phyloP scores from a whole-genome alignment of 352 stramenopile species.

The Globisporangium lucens region DNA sequence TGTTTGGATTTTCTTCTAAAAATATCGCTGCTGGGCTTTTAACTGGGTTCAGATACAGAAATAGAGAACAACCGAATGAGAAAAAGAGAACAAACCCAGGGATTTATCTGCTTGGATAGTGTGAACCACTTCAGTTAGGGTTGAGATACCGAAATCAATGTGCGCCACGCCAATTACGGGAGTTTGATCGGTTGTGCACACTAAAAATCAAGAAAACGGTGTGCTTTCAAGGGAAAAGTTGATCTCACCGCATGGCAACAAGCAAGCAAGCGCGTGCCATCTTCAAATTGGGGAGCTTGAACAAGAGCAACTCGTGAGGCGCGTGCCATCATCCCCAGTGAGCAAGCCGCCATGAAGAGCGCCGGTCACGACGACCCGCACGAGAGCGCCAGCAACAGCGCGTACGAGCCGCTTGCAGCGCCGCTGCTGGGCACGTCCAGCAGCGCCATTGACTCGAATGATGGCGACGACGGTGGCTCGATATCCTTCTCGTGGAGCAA shows the following conservation, averaged over 20 bases:
- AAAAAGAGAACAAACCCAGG: neutral
- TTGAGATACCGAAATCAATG: too few species aligned
- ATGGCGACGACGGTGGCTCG: too few species aligned
- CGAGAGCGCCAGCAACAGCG: neutral
- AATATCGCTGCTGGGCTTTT: neutral
- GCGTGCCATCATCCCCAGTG: neutral
- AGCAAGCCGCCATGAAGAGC: constrained; percentile 1
- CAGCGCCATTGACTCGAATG: neutral
- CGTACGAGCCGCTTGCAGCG: constrained; percentile 1
- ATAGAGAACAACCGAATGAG: neutral
- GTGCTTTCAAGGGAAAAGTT: too few species aligned
- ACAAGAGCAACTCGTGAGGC: neutral
- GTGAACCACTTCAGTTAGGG: neutral
- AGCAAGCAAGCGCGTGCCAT: constrained; percentile 3
- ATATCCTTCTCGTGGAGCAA: constrained; percentile 44
- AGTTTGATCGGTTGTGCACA: too few species aligned
- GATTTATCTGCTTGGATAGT: neutral
- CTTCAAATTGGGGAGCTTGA: constrained; percentile 9
- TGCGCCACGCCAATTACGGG: too few species aligned
- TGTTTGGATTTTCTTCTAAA: constrained; percentile 10
- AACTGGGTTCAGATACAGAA: neutral
- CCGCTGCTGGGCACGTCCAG: neutral
- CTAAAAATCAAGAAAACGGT: too few species aligned
- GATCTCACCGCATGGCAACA: too few species aligned
- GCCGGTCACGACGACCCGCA: neutral